Conservation (phyloP, 495 filamentous ascomycete species). For the Annulohypoxylon moriforme region DNA sequence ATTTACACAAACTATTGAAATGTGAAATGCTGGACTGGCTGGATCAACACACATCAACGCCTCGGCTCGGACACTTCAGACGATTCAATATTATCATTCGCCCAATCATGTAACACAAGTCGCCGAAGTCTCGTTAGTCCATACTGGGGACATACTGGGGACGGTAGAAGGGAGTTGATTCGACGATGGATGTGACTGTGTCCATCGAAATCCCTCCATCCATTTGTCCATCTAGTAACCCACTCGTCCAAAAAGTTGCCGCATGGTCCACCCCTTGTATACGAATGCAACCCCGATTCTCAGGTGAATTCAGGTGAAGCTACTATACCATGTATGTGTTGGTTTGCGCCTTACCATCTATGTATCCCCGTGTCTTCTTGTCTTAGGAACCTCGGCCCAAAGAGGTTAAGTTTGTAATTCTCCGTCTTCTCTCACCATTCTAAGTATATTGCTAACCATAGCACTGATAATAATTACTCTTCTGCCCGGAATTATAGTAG, state of each 20-base stretch:
- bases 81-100: slow-evolving; percentile 40
- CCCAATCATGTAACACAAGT: slow-evolving; percentile 44
- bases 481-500: slow-evolving; percentile 15
- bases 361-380: not conserved
- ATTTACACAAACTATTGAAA: slow-evolving; percentile 50
- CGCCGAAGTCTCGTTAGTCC: slow-evolving; percentile 37
- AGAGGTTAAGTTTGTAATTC: not conserved
- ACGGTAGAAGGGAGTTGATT: not conserved
- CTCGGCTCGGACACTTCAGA: slow-evolving; percentile 35
- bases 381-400: not conserved
- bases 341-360: slow-evolving; percentile 18
- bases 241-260: slow-evolving; percentile 40
- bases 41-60: slow-evolving; percentile 22
- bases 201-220: slow-evolving; percentile 31
- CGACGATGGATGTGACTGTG: slow-evolving; percentile 27
- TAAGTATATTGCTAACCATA: too few relatives aligned
- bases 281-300: slow-evolving; percentile 42
- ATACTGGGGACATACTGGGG: slow-evolving; percentile 8
- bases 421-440: slow-evolving; percentile 4
- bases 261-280: slow-evolving; percentile 35
- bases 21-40: slow-evolving; percentile 42
- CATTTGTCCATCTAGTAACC: slow-evolving; percentile 28
- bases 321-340: slow-evolving; percentile 34
- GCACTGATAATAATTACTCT: too few relatives aligned
- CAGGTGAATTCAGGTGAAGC: slow-evolving; percentile 49